Base-by-base conservation (phyloP, 352 stramenopile species). In the Pythium insidiosum region DNA sequence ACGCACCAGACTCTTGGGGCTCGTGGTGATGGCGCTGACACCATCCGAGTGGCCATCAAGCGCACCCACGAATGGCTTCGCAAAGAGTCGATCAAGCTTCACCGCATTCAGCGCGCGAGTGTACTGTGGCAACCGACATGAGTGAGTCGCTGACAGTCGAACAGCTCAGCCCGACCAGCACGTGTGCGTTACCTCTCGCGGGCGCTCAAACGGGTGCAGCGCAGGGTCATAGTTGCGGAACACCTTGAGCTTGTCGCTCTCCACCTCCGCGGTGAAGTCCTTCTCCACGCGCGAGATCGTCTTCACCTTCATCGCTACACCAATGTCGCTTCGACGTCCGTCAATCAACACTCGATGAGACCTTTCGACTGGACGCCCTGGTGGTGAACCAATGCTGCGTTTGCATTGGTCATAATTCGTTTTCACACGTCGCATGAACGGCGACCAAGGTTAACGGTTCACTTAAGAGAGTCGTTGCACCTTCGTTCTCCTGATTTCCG, bases 41-140 rank as follows among this genome's bases (percentile, higher is more conserved):
- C 93, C 88, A 72, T 99, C 97, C 40, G 74, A 85, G 66, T 99
- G 97, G 24, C 96, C 96, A 40, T 98, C 92, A 26, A 99, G 62
- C 47, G 96, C 94, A 21, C 94, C 95, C 7, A 99, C 58, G 50
- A 99, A 98, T 4, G 97, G 97, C 61, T 98, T 98, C 38, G 97
- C 97, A 74, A 99, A 99, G 68, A 99, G 84, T 5, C 96, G 92
- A 59, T 99, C 94, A 29, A 99, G 73, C 67, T 99, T 99, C 30
- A 95, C 95, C 11, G 96, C 91, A 51, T 96, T 97, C 37, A 99
- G 59, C 31, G 97, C 96, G 30, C 96, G 81, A 10, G 88, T 97
- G 75, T 99, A 99, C 81, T 98, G 82, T 31, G 77, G 55, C 28
- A 4, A 31, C 9, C 45, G 30, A 15, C n/a, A 46, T 4, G 33